Evolutionary conservation across 768 basidiomycete genomes (phyloP).

Genomic region (Russula virescens): DNA sequence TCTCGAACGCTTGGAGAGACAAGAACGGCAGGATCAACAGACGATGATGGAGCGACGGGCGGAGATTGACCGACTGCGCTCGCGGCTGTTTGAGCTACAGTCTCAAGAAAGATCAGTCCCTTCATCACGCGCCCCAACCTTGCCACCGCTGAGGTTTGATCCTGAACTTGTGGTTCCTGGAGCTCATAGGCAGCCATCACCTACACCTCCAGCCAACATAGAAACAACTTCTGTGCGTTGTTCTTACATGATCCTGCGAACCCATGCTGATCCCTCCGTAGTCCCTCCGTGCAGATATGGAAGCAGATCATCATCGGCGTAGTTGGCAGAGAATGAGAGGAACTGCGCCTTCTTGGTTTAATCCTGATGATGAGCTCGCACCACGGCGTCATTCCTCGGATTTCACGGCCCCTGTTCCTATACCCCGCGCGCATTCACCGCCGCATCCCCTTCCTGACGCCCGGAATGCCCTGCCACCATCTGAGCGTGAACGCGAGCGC

Average conservation of each 20-base stretch:
- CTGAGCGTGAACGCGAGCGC: slow-evolving; percentile 13
- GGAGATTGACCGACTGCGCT: slow-evolving; percentile 22
- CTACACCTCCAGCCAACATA: neutral
- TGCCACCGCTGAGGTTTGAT: slow-evolving; percentile 23
- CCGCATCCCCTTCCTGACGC: slow-evolving; percentile 3
- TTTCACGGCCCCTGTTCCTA: slow-evolving; percentile 6
- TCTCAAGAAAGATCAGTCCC: slow-evolving; percentile 5
- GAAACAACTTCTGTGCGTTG: slow-evolving; percentile 7
- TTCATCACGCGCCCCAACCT: slow-evolving; percentile 20
- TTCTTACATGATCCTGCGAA: neutral
- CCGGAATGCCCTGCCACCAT: slow-evolving; percentile 4
- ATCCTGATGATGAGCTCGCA: neutral
- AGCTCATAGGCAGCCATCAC: slow-evolving; percentile 8
- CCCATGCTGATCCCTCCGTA: neutral
- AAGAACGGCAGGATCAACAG: slow-evolving; percentile 16
- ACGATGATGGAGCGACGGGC: slow-evolving; percentile 20
- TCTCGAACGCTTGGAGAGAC: slow-evolving; percentile 15
- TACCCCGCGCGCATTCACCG: slow-evolving; percentile 19
- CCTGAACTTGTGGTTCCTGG: slow-evolving; percentile 8
- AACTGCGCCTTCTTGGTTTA: slow-evolving; percentile 1
- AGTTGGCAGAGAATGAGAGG: slow-evolving; percentile 16
- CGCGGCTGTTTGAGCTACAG: slow-evolving; percentile 16
- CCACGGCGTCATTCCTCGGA: slow-evolving; percentile 10
- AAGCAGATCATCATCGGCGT: slow-evolving; percentile 11
- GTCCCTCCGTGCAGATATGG: slow-evolving; percentile 13